A percentile compares a stretch with the other conserved stretches of the same genome.
These are phyloP conservation scores for Chenopodium formosanum DNA, from an alignment of 148 eudicot species.

Conservation along the genomic window DNA sequence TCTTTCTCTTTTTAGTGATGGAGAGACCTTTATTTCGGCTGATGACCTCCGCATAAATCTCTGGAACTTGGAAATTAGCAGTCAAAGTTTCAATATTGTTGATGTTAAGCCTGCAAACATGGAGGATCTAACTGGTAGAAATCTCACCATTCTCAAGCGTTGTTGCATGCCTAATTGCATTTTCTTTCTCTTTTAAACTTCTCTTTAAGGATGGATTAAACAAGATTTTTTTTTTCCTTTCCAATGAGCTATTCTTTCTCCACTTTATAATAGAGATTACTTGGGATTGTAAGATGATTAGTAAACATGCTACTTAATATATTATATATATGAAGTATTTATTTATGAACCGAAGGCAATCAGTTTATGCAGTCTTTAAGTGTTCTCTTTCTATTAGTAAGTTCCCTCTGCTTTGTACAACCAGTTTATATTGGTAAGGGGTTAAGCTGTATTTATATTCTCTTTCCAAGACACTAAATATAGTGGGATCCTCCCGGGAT, in stretches of 20 bases:
- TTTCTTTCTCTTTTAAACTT: background rate
- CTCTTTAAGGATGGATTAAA: background rate
- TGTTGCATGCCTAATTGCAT: background rate
- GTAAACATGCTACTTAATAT: background rate
- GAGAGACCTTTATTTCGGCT: conserved; percentile 83
- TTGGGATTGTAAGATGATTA: background rate
- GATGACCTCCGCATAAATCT: conserved; percentile 83
- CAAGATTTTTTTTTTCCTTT: background rate
- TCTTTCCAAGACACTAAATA: background rate
- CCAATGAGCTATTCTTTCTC: background rate
- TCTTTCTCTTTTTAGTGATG: conserved; percentile 48
- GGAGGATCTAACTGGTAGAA: conserved; percentile 80
- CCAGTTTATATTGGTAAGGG: background rate
- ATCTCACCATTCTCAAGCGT: conserved; percentile 12
- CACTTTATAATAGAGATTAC: background rate
- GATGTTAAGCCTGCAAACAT: conserved; percentile 80
- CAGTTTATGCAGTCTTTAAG: background rate
- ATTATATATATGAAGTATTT: too few relatives aligned
- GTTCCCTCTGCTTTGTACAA: background rate
- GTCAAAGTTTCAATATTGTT: conserved; percentile 79
- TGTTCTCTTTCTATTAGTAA: background rate
- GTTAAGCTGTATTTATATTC: background rate
- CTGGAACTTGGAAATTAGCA: conserved; percentile 82
- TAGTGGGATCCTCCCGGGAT: background rate
- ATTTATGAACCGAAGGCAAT: background rate